Conservation (phyloP, 108 stramenopile genomes). For the Ochromonas danica region DNA sequence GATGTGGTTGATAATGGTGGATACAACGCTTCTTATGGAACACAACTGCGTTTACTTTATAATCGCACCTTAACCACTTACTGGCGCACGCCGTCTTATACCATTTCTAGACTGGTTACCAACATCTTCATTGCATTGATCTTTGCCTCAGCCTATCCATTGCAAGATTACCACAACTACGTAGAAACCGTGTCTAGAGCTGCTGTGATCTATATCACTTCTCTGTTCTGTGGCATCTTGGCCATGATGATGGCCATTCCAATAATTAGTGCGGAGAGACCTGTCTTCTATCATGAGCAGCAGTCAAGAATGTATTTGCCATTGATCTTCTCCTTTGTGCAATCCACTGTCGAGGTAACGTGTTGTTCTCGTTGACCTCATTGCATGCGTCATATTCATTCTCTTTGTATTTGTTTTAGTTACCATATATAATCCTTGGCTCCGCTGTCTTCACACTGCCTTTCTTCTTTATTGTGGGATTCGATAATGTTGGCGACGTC, state of each 20-base stretch:
- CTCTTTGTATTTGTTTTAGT: too few relatives aligned
- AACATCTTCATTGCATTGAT: too few relatives aligned
- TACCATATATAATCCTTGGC: not conserved
- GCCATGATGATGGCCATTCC: constrained; percentile 46
- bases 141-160: too few relatives aligned
- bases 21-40: constrained; percentile 4
- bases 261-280: constrained; percentile 43
- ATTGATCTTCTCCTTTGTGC: not conserved
- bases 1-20: not conserved
- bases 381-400: too few relatives aligned
- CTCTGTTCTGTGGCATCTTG: constrained; percentile 47
- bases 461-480: constrained; percentile 40
- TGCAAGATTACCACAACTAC: too few relatives aligned
- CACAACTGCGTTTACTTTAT: not conserved
- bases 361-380: constrained; percentile 37
- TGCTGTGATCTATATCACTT: too few relatives aligned
- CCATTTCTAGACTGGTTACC: constrained; percentile 42
- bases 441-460: not conserved
- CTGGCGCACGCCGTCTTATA: constrained; percentile 61
- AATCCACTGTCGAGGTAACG: not conserved
- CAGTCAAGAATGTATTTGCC: constrained; percentile 38
- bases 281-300: constrained; percentile 56
- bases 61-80: constrained; percentile 5
- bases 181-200: too few relatives aligned
- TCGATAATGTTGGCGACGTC: constrained; percentile 38